Base-by-base conservation (phyloP, 2,329 filamentous ascomycete species). In the Corniculantispora saksenae region DNA sequence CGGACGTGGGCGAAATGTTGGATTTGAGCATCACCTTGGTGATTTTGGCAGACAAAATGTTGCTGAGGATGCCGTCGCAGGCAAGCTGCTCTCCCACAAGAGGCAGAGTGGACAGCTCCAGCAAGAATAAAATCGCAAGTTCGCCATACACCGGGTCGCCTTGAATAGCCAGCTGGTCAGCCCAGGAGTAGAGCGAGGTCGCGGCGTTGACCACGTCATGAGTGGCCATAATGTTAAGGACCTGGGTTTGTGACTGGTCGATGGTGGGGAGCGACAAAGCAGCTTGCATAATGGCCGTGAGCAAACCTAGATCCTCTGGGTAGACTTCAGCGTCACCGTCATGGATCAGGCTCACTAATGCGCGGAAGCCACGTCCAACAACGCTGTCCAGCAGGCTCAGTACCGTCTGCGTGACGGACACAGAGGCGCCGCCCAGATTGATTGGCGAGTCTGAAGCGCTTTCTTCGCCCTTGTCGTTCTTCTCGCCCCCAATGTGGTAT, bases 71-170 rank as follows among this genome's bases (percentile, higher is more conserved):
- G 38, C 91, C 93, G 71, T 97, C 93, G 48, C 93, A 89, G 0
- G 94, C 95, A 70, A 99, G 88, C 68, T 95, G 91, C 75, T 98
- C 94, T 3, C 95, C 94, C 60, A 98, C 84, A 21, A 87, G 79
- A 0, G 91, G 91, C 17, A 98, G 84, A 17, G 87, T 89, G 1
- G 94, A 97, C 15, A 99, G 84, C 70, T 97, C 92, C 25, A 97
- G 87, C 17, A 99, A 84, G 77, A 98, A 96, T 29, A 94, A 84
- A 48, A 97, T 85, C 71, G 91, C 92, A n/a, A 97, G 86, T 74
- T 97, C 94, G 68, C 94, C 95, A 76, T 97, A 98, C 35, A 98
- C 83, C 0, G 95, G 94, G 73, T 98, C 94, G 32, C 89, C 88
- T 64, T 90, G 86, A 43, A 90, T 84, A 0, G 90, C 86, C 27